Conservation (phyloP, 1,284 basidiomycete species). For the Melampsora americana region DNA sequence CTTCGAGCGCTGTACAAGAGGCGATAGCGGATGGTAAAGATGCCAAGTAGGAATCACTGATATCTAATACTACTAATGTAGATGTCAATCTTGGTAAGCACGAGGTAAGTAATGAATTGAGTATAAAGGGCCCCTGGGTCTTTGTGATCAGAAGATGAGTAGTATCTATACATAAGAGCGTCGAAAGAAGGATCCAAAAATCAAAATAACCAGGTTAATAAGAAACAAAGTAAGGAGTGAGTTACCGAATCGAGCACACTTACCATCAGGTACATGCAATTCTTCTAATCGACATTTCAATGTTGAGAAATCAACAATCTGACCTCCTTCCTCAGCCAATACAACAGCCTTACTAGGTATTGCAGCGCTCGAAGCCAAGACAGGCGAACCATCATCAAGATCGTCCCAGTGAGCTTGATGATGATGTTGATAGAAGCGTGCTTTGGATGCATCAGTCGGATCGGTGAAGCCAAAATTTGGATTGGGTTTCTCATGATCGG, state of each 20-base stretch:
- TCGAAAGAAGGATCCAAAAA: not conserved
- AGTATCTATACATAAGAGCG: constrained; percentile 17
- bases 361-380: constrained; percentile 7
- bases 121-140: constrained; percentile 17
- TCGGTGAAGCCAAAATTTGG: no score
- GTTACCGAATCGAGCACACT: not conserved
- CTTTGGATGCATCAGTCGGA: constrained; percentile 2
- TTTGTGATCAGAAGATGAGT: constrained; percentile 30
- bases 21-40: constrained; percentile 75
- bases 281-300: constrained; percentile 18
- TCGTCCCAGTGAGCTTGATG: constrained; percentile 33
- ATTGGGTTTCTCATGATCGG: no score
- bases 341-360: constrained; percentile 31
- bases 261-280: constrained; percentile 21
- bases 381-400: constrained; percentile 36
- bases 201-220: not conserved
- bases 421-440: constrained; percentile 16
- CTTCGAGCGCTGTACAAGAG: constrained; percentile 75
- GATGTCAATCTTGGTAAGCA: constrained; percentile 3
- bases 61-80: constrained; percentile 47
- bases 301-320: constrained; percentile 28
- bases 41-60: constrained; percentile 69
- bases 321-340: constrained; percentile 35
- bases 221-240: not conserved
- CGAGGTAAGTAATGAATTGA: not conserved